Percentiles rank a stretch among this genome's conserved stretches.
These are phyloP conservation scores for Zygosaccharomyces sapae DNA, from an alignment of 1,139 yeast species.

Conservation along the genomic window DNA sequence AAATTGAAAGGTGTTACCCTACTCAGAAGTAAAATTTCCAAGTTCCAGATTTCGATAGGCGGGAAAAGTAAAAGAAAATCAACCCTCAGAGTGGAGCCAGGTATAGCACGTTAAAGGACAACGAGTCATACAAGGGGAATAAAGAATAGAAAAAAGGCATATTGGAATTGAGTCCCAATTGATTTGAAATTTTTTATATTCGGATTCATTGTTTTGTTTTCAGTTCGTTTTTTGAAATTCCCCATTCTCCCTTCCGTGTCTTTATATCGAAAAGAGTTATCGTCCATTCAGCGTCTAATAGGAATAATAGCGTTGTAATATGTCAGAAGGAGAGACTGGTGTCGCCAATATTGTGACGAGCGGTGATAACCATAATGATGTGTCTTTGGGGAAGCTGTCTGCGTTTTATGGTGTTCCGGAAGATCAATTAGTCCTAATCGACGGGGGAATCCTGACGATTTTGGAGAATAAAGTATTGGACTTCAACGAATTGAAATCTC, in stretches of 20 bases:
- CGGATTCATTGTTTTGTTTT: not conserved
- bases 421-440: conserved; percentile 4
- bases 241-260: not conserved
- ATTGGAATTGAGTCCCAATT: not conserved
- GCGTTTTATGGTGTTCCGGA: conserved; percentile 11
- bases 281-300: not conserved
- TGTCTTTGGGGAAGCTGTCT: not conserved
- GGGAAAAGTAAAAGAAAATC: not conserved
- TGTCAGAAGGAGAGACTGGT: not conserved
- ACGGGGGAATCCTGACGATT: conserved; percentile 2
- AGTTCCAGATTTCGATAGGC: not conserved
- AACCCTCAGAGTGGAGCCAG: not conserved
- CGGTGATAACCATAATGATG: conserved; percentile 1
- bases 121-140: not conserved
- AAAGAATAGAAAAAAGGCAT: not conserved
- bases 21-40: not conserved
- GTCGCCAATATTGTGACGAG: conserved; percentile 1
- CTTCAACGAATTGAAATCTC: conserved; percentile 13
- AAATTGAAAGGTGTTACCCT: not conserved
- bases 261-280: not conserved
- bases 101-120: not conserved
- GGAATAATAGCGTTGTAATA: not conserved
- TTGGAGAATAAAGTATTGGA: conserved; percentile 8
- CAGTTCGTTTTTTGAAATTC: not conserved
- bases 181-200: not conserved